A percentile compares a stretch with the other conserved stretches of the same genome.
These are phyloP conservation scores for Iris macrosiphon DNA, from an alignment of 106 monocot species.

Conservation along the genomic window DNA sequence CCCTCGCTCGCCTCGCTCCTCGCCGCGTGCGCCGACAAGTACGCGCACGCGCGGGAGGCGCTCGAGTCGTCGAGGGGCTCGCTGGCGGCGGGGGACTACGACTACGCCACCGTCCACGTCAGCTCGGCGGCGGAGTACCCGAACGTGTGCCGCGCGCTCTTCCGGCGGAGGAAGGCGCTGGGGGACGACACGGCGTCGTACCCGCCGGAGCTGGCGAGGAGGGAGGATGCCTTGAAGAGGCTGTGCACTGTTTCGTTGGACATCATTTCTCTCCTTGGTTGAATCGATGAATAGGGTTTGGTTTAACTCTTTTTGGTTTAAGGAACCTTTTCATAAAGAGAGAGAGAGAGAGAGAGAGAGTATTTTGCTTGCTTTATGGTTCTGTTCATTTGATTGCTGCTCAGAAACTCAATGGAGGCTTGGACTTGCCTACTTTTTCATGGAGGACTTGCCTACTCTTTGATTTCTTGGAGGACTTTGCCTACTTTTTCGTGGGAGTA, in stretches of 20 bases:
- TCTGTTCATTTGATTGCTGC: too few species aligned
- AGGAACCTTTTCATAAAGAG: too few species aligned
- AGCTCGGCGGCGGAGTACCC: constrained; percentile 73
- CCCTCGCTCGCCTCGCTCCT: constrained; percentile 11
- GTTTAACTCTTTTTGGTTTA: too few species aligned
- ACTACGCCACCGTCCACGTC: constrained; percentile 55
- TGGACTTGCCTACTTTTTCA: too few species aligned
- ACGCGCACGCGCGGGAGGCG: constrained; percentile 38
- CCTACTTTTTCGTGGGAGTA: too few species aligned
- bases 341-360: too few species aligned
- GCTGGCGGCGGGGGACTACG: constrained; percentile 30
- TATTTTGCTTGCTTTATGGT: too few species aligned
- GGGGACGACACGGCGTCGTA: constrained; percentile 13
- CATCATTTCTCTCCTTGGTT: constrained; percentile 54
- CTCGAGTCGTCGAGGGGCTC: constrained; percentile 26
- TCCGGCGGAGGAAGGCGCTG: constrained; percentile 19
- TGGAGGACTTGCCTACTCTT: too few species aligned
- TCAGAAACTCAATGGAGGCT: too few species aligned
- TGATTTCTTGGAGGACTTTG: too few species aligned
- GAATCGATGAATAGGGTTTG: too few species aligned
- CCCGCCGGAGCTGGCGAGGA: constrained; percentile 42
- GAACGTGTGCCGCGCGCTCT: constrained; percentile 43
- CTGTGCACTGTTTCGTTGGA: constrained; percentile 51
- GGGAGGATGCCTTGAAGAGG: constrained; percentile 45
- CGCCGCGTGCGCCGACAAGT: constrained; percentile 38